Evolutionary conservation across 495 filamentous ascomycete genomes (phyloP), one percentile per base, ranked within the genome.

Genomic region (Xylaria scruposa): DNA sequence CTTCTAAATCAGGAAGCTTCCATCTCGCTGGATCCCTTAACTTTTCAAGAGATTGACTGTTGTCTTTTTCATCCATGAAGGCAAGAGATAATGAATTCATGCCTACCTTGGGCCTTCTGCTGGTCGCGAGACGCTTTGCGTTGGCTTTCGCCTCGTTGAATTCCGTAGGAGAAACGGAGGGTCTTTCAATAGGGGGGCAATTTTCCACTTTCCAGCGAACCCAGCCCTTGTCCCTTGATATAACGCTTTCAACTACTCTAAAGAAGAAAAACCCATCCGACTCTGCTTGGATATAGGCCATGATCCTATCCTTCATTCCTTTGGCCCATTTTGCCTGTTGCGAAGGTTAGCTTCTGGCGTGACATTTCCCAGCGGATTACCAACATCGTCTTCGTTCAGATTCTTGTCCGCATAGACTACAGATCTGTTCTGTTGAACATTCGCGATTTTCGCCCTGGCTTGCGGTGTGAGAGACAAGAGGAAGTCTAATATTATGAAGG

Each of bases 221-320:
- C 96, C 96, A 99, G 75, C 97, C 97, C 81, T 97, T 97, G 81
- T 99, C 96, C 70, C 96, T 87, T 7, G 94, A 92, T 26, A 99
- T 86, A 21, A 98, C 94, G 5, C 94, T 97, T 76, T 98, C 95
- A 46, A 99, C 93, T 89, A 97, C 94, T 36, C 96, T 92, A 78
- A 93, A 93, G 81, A 98, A 99, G 80, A 97, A 96, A 68, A 91
- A 92, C 17, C 97, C 97, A 69, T 93, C 91, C n/a, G 81, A 78
- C 10, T 91, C 91, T 75, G 93, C 85, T 72, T 90, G 90, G 38
- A 99, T 87, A 78, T 97, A 97, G 26, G 85, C 87, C 63, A 90
- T 90, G 69, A 99, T 97, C 3, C 83, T 81, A 46, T 86, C 86
- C 74, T 92, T 91, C 82, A 91, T 97, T 26, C 87, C 85, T 15